Percentiles rank a stretch among this genome's conserved stretches.
Evolutionary conservation across 1,284 basidiomycete genomes (phyloP).

Genomic region (Ganoderma boninense): DNA sequence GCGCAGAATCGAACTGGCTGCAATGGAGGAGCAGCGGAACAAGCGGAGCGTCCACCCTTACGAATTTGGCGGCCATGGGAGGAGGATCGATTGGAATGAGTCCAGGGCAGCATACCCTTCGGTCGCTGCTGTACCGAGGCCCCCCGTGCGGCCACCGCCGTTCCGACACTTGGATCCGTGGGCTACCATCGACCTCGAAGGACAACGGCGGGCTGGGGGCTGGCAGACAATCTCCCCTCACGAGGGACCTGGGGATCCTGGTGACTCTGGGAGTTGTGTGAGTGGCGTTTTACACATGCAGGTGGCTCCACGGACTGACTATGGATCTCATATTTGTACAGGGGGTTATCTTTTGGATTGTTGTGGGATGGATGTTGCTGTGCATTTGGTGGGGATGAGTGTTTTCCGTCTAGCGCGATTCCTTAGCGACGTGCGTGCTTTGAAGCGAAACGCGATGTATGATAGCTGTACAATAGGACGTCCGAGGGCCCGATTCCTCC

Average conservation of each 20-base stretch:
- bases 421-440: not conserved
- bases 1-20: not conserved
- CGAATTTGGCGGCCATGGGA: not conserved
- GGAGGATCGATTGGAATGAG: not conserved
- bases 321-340: not conserved
- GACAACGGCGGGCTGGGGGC: not conserved
- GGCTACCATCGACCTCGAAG: not conserved
- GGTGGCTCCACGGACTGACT: not conserved
- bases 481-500: not conserved
- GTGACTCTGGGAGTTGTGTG: not conserved
- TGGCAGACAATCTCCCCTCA: not conserved
- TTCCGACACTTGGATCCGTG: not conserved
- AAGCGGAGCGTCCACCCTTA: not conserved
- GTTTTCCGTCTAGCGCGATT: not conserved
- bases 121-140: not conserved
- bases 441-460: not conserved
- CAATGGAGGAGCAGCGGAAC: not conserved
- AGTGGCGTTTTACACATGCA: not conserved
- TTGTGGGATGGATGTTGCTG: not conserved
- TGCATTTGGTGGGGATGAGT: constrained; percentile 1
- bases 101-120: not conserved
- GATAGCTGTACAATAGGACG: not conserved
- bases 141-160: not conserved
- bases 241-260: not conserved
- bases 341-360: not conserved